Evolutionary conservation across 345 rosid genomes (phyloP).

Genomic region (Raphanus sativus): DNA sequence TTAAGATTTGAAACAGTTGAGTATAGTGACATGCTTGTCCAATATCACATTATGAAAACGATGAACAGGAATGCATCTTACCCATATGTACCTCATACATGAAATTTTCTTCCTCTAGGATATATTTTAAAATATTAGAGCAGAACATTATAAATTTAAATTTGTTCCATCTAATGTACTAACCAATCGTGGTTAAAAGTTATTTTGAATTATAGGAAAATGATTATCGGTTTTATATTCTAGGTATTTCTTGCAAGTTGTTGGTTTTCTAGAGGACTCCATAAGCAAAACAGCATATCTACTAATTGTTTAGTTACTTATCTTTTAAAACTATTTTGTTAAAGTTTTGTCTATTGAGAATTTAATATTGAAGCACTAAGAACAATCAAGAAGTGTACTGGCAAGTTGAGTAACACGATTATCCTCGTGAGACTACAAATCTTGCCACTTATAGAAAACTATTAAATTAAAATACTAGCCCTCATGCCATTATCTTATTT

Average conservation of each 20-base stretch:
- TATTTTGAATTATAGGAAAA: not conserved
- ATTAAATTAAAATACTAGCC: conserved; percentile 22
- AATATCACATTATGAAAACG: not conserved
- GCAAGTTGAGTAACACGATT: conserved; percentile 31
- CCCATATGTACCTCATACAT: conserved; percentile 16
- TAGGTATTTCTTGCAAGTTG: conserved; percentile 36
- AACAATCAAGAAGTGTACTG: conserved; percentile 39
- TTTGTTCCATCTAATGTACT: not conserved
- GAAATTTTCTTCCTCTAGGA: not conserved
- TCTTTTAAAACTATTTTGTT: conserved; percentile 2
- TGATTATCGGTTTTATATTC: conserved; percentile 25
- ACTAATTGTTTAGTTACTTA: conserved; percentile 11
- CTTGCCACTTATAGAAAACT: conserved; percentile 39
- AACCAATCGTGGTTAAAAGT: conserved; percentile 1
- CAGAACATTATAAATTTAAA: not conserved
- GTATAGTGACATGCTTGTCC: not conserved
- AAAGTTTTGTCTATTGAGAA: conserved; percentile 14
- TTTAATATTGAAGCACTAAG: conserved; percentile 36
- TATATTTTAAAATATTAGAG: not conserved
- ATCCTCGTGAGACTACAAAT: conserved; percentile 36
- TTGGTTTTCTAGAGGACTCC: conserved; percentile 33
- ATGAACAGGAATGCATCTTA: not conserved
- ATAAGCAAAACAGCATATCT: conserved; percentile 37
- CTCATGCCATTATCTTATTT: conserved; percentile 38
- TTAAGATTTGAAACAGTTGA: not conserved